These are phyloP conservation scores for Hyphodiscus sp. DNA, from an alignment of 2,329 filamentous ascomycete genomes.

Conservation along the genomic window DNA sequence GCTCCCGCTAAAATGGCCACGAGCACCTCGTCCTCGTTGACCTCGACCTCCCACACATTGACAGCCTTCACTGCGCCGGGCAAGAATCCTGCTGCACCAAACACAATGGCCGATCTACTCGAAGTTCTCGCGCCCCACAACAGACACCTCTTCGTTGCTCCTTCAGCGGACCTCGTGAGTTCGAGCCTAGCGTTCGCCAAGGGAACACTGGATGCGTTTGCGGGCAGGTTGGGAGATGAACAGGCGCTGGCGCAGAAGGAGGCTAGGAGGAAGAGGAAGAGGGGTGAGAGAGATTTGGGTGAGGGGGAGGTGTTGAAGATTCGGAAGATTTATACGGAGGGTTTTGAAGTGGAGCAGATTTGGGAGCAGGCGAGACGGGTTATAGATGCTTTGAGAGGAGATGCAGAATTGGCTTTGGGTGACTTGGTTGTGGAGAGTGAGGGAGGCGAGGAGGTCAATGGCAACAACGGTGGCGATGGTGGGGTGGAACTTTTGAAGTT, in stretches of 20 bases:
- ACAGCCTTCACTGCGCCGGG: conserved; percentile 39
- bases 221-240: conserved; percentile 63
- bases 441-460: conserved; percentile 25
- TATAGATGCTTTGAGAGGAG: conserved; percentile 55
- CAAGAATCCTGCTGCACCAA: conserved; percentile 7
- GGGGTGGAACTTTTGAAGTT: conserved; percentile 31
- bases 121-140: conserved; percentile 22
- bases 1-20: conserved; percentile 22
- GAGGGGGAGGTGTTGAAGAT: conserved; percentile 59
- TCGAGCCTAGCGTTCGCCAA: conserved; percentile 73
- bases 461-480: conserved; percentile 30
- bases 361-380: conserved; percentile 92
- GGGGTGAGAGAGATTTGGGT: conserved; percentile 43
- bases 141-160: conserved; percentile 61
- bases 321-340: conserved; percentile 76
- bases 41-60: conserved; percentile 59
- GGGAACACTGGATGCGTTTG: conserved; percentile 70
- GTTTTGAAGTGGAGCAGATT: conserved; percentile 81
- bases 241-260: conserved; percentile 64
- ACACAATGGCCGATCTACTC: conserved; percentile 20
- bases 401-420: conserved; percentile 44
- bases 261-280: conserved; percentile 69
- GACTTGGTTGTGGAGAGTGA: conserved; percentile 26
- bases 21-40: conserved; percentile 51
- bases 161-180: conserved; percentile 57